These are phyloP conservation scores for Diplodia corticola DNA, from an alignment of 2,329 filamentous ascomycete genomes.

Conservation along the genomic window DNA sequence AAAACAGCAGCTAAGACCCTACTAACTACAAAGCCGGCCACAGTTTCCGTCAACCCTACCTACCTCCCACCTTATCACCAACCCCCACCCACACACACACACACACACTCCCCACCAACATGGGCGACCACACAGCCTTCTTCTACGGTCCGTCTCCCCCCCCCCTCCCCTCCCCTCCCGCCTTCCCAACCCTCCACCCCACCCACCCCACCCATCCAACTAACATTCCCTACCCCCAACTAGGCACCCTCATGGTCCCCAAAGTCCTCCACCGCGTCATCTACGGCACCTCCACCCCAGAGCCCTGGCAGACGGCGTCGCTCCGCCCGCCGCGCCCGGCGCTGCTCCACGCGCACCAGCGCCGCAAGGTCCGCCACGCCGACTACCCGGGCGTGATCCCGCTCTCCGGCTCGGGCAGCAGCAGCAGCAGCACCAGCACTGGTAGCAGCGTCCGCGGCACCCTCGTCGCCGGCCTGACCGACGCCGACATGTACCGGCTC, in stretches of 20 bases:
- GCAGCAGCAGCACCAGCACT: constrained; percentile 73
- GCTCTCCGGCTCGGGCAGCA: constrained; percentile 24
- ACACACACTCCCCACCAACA: too few relatives aligned
- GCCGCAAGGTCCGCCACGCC: constrained; percentile 65
- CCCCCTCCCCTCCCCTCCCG: not conserved
- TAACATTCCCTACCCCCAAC: not conserved
- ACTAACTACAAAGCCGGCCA: not conserved
- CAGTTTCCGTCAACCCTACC: not conserved
- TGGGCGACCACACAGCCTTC: constrained; percentile 53
- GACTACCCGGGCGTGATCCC: constrained; percentile 80
- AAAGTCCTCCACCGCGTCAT: constrained; percentile 84
- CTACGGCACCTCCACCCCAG: constrained; percentile 59
- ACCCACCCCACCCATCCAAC: not conserved
- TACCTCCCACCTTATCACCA: not conserved
- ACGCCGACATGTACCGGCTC: constrained; percentile 71
- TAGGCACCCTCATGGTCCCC: constrained; percentile 73
- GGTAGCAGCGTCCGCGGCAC: constrained; percentile 69
- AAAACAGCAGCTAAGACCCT: not conserved
- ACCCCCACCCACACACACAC: not conserved
- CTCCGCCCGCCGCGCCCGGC: constrained; percentile 70
- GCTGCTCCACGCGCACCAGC: constrained; percentile 70
- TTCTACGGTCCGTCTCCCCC: constrained; percentile 56
- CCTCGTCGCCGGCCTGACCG: constrained; percentile 73
- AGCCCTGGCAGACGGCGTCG: constrained; percentile 46
- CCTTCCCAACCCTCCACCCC: not conserved